Conservation (phyloP, 2,329 filamentous ascomycete genomes). For the Fusarium palustre region DNA sequence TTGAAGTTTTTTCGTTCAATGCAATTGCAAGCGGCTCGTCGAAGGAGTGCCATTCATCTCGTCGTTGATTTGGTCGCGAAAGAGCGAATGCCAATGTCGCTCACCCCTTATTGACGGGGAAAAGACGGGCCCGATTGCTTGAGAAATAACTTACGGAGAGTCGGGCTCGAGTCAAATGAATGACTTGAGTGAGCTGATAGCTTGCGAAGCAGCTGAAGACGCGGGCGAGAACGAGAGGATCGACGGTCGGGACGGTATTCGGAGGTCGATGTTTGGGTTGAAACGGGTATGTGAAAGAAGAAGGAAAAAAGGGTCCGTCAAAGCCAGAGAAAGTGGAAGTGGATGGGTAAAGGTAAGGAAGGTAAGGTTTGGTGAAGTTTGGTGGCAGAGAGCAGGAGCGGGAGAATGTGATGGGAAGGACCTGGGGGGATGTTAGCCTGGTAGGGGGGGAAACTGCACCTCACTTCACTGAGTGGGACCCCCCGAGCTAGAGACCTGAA, state of each 20-base stretch:
- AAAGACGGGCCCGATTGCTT: conserved; percentile 19
- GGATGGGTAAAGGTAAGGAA: conserved; percentile 36
- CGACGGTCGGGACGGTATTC: conserved; percentile 37
- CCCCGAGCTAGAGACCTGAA: conserved; percentile 18
- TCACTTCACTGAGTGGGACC: conserved; percentile 34
- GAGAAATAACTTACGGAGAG: conserved; percentile 42
- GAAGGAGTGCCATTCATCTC: conserved; percentile 28
- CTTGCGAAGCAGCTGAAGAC: conserved; percentile 33
- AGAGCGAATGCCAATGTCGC: conserved; percentile 7
- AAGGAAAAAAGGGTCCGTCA: conserved; percentile 44
- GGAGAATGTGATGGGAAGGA: conserved; percentile 31
- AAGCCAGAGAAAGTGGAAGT: conserved; percentile 39
- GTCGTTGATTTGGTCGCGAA: conserved; percentile 24
- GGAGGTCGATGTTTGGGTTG: conserved; percentile 36
- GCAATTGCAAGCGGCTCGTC: conserved; percentile 24
- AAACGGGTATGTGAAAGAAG: conserved; percentile 43
- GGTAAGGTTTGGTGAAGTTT: conserved; percentile 30
- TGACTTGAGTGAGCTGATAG: conserved; percentile 29
- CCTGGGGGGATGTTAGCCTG: conserved; percentile 27
- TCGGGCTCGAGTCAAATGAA: conserved; percentile 40
- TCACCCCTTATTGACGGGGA: conserved; percentile 18
- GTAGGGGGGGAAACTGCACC: conserved; percentile 44
- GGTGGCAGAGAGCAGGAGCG: conserved; percentile 33
- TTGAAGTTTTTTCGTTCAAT: conserved; percentile 27
- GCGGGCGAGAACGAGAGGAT: conserved; percentile 39